Conservation (phyloP, 1,284 basidiomycete genomes). For the Inonotus obliquus region DNA sequence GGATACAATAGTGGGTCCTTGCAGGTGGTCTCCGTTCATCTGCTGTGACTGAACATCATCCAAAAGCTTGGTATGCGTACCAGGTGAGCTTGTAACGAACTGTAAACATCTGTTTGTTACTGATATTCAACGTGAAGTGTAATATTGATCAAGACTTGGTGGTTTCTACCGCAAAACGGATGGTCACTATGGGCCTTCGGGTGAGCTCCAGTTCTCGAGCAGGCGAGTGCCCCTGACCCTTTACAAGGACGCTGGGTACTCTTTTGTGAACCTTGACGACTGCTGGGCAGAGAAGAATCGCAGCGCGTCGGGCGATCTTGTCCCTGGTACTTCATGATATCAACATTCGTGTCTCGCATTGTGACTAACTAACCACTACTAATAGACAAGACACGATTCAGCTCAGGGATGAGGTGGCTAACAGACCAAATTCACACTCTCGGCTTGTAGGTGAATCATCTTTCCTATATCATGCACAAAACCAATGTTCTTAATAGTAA, state of each 20-base stretch:
- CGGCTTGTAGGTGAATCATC: slow-evolving; percentile 38
- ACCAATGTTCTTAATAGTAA: slow-evolving; percentile 31
- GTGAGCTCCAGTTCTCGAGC: slow-evolving; percentile 8
- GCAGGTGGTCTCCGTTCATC: neutral
- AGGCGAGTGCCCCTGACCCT: neutral
- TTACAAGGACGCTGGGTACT: slow-evolving; percentile 46
- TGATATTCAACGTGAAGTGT: slow-evolving; percentile 26
- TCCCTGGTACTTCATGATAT: slow-evolving; percentile 35
- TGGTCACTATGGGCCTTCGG: slow-evolving; percentile 34
- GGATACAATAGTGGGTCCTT: slow-evolving; percentile 32
- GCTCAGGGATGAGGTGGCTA: slow-evolving; percentile 41
- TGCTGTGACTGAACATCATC: neutral
- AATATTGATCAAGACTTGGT: slow-evolving; percentile 35
- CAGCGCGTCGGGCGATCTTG: slow-evolving; percentile 40
- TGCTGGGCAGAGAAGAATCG: slow-evolving; percentile 53
- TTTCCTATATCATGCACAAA: slow-evolving; percentile 2
- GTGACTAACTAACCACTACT: slow-evolving; percentile 22
- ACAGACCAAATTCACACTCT: slow-evolving; percentile 41
- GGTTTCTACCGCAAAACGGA: slow-evolving; percentile 30
- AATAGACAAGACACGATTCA: slow-evolving; percentile 39
- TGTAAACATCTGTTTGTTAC: neutral
- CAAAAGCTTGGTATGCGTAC: slow-evolving; percentile 32
- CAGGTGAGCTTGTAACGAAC: slow-evolving; percentile 20
- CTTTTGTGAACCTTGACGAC: slow-evolving; percentile 52
- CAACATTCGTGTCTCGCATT: slow-evolving; percentile 10